Conservation (phyloP, 2,329 filamentous ascomycete species). For the Trichoderma simmonsii region DNA sequence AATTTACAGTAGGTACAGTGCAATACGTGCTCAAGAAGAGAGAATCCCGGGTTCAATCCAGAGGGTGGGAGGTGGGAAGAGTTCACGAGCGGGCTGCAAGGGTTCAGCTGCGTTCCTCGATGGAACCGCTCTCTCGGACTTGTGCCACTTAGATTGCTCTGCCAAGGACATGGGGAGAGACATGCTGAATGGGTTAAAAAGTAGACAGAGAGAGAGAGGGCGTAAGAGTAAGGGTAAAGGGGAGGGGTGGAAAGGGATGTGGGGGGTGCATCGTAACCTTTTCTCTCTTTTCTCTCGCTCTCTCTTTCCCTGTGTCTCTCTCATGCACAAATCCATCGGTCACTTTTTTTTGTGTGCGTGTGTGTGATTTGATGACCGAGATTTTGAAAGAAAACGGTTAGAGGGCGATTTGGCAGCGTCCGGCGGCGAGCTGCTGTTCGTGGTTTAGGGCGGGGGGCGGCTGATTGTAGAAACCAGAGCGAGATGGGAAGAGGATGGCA, state of each 20-base stretch:
- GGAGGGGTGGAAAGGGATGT: neutral
- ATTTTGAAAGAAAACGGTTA: conserved; percentile 7
- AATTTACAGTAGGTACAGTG: neutral
- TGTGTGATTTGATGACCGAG: neutral
- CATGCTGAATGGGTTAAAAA: neutral
- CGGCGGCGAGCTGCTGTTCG: neutral
- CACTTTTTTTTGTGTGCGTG: neutral
- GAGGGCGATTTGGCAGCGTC: neutral
- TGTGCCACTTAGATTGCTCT: neutral
- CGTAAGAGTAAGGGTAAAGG: neutral
- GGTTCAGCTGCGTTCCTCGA: neutral
- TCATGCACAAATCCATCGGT: neutral
- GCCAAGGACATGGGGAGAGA: neutral
- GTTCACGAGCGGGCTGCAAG: neutral
- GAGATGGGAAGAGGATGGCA: neutral
- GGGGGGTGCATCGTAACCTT: neutral
- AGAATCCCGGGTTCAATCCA: neutral
- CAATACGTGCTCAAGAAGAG: neutral
- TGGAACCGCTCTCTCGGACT: neutral
- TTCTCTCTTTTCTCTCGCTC: neutral
- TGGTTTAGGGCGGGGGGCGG: neutral
- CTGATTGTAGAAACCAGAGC: neutral
- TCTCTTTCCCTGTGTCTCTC: too few species aligned
- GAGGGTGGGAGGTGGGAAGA: neutral
- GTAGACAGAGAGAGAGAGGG: neutral